Conservation (phyloP, 1,284 basidiomycete genomes). For the Apiotrichum brassicae region DNA sequence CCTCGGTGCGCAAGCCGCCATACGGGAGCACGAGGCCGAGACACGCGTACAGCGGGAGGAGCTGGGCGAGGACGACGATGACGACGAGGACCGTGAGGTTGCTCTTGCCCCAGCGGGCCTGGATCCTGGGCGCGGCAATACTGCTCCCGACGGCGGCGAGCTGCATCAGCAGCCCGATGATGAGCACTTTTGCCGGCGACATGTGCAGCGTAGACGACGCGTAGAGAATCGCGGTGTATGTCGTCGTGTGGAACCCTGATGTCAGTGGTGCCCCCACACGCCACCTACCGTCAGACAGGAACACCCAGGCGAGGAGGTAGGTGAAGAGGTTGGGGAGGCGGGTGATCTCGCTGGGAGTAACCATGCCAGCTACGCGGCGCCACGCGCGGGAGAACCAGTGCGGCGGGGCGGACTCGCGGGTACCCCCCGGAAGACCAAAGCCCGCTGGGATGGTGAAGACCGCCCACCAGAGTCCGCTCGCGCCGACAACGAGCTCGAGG, state of each 20-base stretch:
- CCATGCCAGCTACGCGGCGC: slow-evolving; percentile 52
- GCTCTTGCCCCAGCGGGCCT: slow-evolving; percentile 53
- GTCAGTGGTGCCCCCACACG: background rate
- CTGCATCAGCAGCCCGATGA: slow-evolving; percentile 47
- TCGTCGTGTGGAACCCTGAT: slow-evolving; percentile 44
- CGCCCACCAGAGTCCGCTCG: slow-evolving; percentile 80
- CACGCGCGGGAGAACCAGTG: slow-evolving; percentile 29
- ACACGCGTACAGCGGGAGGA: slow-evolving; percentile 75
- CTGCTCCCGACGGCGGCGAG: slow-evolving; percentile 42
- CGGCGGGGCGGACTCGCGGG: slow-evolving; percentile 11
- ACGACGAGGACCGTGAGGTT: slow-evolving; percentile 62
- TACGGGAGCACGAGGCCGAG: slow-evolving; percentile 64
- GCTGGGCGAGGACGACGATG: slow-evolving; percentile 60
- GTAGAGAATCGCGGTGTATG: slow-evolving; percentile 43
- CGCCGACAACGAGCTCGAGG: slow-evolving; percentile 67
- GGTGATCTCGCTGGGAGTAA: slow-evolving; percentile 61
- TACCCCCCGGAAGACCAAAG: slow-evolving; percentile 57
- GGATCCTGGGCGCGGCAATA: slow-evolving; percentile 37
- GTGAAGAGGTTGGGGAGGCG: slow-evolving; percentile 73
- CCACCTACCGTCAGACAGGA: slow-evolving; percentile 72
- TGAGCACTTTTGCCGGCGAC: slow-evolving; percentile 47
- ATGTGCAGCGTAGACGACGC: slow-evolving; percentile 43
- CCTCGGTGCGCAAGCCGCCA: slow-evolving; percentile 63
- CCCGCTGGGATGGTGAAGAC: slow-evolving; percentile 68
- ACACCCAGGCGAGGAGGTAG: slow-evolving; percentile 83